phyloP scores from a whole-genome alignment of 2,329 filamentous ascomycete species.

The Sordariomycetes sp. region DNA sequence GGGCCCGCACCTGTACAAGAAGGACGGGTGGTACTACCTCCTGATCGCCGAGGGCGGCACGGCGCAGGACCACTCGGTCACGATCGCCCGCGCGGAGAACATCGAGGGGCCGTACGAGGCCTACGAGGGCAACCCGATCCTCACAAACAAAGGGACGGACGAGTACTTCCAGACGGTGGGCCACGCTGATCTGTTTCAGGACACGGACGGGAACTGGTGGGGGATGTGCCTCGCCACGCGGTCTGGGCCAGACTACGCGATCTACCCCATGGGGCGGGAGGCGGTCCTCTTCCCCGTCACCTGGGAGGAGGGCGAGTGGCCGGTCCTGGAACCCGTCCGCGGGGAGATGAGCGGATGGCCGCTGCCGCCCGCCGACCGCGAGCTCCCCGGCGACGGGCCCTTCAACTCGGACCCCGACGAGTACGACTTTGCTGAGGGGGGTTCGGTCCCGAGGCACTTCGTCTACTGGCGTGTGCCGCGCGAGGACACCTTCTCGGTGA shows the following conservation, averaged over 20 bases:
- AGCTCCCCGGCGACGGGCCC: conserved; percentile 19
- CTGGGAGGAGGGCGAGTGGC: conserved; percentile 40
- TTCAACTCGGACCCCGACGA: conserved; percentile 24
- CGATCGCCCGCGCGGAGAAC: conserved; percentile 26
- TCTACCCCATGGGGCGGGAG: conserved; percentile 44
- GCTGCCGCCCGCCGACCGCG: conserved; percentile 20
- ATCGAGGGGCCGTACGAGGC: conserved; percentile 31
- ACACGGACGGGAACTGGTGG: conserved; percentile 31
- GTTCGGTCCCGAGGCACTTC: conserved; percentile 30
- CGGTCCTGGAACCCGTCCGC: conserved; percentile 19
- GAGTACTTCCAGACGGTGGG: conserved; percentile 31
- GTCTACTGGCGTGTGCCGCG: conserved; percentile 34
- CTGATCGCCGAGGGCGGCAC: conserved; percentile 35
- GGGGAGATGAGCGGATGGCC: conserved; percentile 23
- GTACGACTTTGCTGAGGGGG: conserved; percentile 24
- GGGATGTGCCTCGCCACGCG: conserved; percentile 30
- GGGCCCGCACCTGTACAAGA: conserved; percentile 32
- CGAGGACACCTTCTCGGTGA: conserved; percentile 23
- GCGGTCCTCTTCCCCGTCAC: conserved; percentile 36
- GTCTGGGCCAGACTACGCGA: conserved; percentile 24
- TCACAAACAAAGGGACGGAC: conserved; percentile 26
- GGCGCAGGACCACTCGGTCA: conserved; percentile 21
- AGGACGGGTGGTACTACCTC: conserved; percentile 34
- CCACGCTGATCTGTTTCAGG: conserved; percentile 33
- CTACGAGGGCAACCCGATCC: conserved; percentile 29